phyloP scores from a whole-genome alignment of 352 stramenopile species.

The Phytophthora tentaculata region DNA sequence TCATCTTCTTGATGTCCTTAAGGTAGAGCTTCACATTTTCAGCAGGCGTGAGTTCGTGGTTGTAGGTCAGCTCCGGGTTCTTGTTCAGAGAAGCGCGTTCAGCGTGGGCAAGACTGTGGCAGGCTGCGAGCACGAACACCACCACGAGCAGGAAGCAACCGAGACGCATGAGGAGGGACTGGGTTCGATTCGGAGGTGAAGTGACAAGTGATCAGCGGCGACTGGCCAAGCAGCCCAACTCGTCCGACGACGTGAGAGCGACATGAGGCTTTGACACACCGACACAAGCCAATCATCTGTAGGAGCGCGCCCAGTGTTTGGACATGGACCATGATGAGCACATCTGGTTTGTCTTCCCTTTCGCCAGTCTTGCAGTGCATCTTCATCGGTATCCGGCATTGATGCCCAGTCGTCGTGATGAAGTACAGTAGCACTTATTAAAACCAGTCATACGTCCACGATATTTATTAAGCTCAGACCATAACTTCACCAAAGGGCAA shows the following conservation, averaged over 20 bases:
- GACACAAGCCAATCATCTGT: slow-evolving; percentile 27
- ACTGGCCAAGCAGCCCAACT: slow-evolving; percentile 13
- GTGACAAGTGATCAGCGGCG: slow-evolving; percentile 10
- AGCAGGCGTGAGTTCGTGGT: not conserved
- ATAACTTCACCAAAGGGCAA: no score
- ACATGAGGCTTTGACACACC: slow-evolving; percentile 16
- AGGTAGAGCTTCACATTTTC: slow-evolving; percentile 8
- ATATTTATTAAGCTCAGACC: no score
- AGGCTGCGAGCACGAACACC: slow-evolving; percentile 7
- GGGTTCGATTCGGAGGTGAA: not conserved
- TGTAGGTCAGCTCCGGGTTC: slow-evolving; percentile 3
- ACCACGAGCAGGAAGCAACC: slow-evolving; percentile 18
- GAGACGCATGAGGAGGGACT: slow-evolving; percentile 17
- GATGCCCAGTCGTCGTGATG: no score
- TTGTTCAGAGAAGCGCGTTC: slow-evolving; percentile 4
- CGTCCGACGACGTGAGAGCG: slow-evolving; percentile 19
- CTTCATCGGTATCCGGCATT: no score
- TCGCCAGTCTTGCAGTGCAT: slow-evolving; percentile 12
- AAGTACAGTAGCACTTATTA: no score
- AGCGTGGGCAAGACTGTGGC: slow-evolving; percentile 8
- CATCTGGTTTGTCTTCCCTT: slow-evolving; percentile 5
- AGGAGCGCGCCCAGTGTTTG: not conserved
- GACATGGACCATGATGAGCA: slow-evolving; percentile 25
- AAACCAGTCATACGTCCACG: no score
- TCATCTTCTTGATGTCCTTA: slow-evolving; percentile 1